These are phyloP conservation scores for Diddensiella santjacobensis DNA, from an alignment of 805 yeast species.

Conservation along the genomic window DNA sequence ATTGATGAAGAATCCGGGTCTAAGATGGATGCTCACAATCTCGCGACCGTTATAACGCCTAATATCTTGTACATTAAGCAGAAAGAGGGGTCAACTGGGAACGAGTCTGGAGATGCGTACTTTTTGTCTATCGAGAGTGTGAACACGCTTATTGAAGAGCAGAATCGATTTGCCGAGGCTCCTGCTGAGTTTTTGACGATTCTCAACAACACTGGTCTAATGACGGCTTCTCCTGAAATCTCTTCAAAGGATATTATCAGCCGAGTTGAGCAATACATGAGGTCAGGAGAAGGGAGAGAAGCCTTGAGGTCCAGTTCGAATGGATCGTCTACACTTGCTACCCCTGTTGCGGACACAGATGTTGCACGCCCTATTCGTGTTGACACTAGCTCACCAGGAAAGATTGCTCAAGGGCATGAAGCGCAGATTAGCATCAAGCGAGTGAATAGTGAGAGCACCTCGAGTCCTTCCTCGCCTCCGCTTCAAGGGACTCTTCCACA, in stretches of 20 bases:
- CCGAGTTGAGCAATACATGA: slow-evolving; percentile 21
- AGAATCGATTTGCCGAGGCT: slow-evolving; percentile 72
- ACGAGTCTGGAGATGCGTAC: slow-evolving; percentile 41
- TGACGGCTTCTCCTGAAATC: slow-evolving; percentile 20
- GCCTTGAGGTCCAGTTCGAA: neutral
- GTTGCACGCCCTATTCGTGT: slow-evolving; percentile 7
- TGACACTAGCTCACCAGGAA: slow-evolving; percentile 16
- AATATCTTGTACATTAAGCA: slow-evolving; percentile 66
- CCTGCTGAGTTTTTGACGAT: slow-evolving; percentile 57
- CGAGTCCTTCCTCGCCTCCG: neutral
- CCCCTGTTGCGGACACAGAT: neutral
- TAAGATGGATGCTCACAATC: slow-evolving; percentile 92
- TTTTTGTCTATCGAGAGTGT: slow-evolving; percentile 90
- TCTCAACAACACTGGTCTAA: slow-evolving; percentile 41
- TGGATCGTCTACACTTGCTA: neutral
- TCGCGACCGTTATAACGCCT: slow-evolving; percentile 95
- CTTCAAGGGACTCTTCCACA: slow-evolving; percentile 1
- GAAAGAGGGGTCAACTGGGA: slow-evolving; percentile 17
- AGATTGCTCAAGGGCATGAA: slow-evolving; percentile 18
- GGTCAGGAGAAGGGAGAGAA: slow-evolving; percentile 5
- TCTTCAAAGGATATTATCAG: slow-evolving; percentile 29
- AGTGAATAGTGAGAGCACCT: slow-evolving; percentile 4
- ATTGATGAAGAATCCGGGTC: slow-evolving; percentile 88
- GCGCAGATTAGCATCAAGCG: slow-evolving; percentile 11
- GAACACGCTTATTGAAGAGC: slow-evolving; percentile 73